Percentiles rank a stretch among this genome's conserved stretches.
phyloP scores from a whole-genome alignment of 371 early-diverging fungal species.

The Mortierella sp. region DNA sequence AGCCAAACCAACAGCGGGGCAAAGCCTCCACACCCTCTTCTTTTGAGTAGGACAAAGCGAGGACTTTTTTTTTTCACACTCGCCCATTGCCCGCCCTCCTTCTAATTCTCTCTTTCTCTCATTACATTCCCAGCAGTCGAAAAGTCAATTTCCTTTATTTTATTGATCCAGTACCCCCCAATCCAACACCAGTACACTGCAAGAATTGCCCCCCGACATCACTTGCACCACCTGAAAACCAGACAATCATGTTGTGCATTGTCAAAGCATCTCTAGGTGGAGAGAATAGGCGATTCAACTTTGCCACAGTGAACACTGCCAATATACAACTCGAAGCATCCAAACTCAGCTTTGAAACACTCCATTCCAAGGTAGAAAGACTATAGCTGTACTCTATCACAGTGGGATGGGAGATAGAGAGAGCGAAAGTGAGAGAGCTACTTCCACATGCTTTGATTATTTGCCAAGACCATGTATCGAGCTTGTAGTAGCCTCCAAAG shows the following conservation, averaged over 20 bases:
- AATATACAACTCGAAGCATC: conserved; percentile 16
- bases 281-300: conserved; percentile 35
- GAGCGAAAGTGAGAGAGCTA: too few species aligned
- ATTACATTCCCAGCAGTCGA: neutral
- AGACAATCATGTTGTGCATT: conserved; percentile 30
- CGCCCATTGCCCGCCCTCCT: neutral
- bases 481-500: neutral
- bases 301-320: conserved; percentile 20
- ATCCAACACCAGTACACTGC: neutral
- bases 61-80: too few species aligned
- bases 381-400: too few species aligned
- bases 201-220: neutral
- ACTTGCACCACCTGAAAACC: neutral
- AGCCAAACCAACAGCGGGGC: too few species aligned
- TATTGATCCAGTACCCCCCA: neutral
- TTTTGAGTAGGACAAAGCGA: too few species aligned
- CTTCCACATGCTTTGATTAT: neutral
- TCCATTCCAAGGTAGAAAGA: conserved; percentile 37
- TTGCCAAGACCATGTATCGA: conserved; percentile 8
- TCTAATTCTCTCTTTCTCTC: neutral
- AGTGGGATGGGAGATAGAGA: too few species aligned
- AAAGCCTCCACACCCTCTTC: too few species aligned
- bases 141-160: too few species aligned
- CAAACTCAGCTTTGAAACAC: conserved; percentile 18
- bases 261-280: conserved; percentile 34